Evolutionary conservation across 1,139 yeast species (phyloP), one percentile per base, ranked within the genome.

Genomic region (Suhomyces ambrosiae): DNA sequence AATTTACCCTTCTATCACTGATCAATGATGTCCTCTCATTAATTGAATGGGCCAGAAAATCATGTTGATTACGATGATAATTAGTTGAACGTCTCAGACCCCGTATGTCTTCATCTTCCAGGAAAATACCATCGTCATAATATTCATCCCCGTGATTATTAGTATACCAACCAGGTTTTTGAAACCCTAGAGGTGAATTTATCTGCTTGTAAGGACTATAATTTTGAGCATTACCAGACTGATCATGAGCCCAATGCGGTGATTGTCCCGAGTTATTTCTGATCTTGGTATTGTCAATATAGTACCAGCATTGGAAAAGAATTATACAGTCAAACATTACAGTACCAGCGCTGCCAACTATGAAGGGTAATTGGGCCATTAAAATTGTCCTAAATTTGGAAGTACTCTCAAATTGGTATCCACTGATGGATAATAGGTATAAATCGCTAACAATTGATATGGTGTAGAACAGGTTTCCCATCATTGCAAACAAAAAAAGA

Each of bases 151-250:
- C 15, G 22, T 27, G 30, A 17, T 38, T 52, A 38, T 60, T 58
- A 14, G 64, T 57, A 48, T 67, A 68, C 75, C 74, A 68, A 34
- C 63, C 70, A 1, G 72, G 72, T 33, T 62, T 60, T 38, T 57
- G 61, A 47, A 65, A 65, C 30, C 59, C 56, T 16, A 41, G 23
- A 4, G 37, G 40, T 7, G 41, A 27, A 3, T 22, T 24, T 7
- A 15, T 6, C 17, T 14, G 22, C 1, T 7, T 18, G 11, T 8
- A 5, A 21, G 27, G n/a, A n/a, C n/a, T n/a, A n/a, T n/a, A n/a
- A n/a, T n/a, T n/a, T n/a, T n/a, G n/a, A n/a, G n/a, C n/a, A n/a
- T n/a, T n/a, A n/a, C n/a, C n/a, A n/a, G n/a, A n/a, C n/a, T n/a
- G n/a, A n/a, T n/a, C n/a, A n/a, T 10, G 37, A 17, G 23, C 21